phyloP scores from a whole-genome alignment of 2,329 filamentous ascomycete genomes.

The Trichoderma endophyticum region DNA sequence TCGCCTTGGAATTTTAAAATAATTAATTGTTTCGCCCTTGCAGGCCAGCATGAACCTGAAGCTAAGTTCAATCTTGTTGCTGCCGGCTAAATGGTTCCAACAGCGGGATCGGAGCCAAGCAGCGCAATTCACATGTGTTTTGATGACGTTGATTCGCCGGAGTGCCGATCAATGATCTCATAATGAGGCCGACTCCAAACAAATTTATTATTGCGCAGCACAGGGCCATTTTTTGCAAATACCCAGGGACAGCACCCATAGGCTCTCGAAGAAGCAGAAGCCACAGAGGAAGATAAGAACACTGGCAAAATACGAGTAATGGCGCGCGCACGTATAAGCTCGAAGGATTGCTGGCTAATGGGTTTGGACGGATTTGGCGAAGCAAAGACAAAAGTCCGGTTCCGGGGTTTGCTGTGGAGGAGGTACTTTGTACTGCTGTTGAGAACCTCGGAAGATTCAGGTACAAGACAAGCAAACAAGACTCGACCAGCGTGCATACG shows the following conservation, averaged over 20 bases:
- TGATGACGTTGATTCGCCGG: slow-evolving; percentile 11
- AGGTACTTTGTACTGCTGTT: not conserved
- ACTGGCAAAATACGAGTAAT: not conserved
- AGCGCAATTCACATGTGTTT: not conserved
- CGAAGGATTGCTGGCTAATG: not conserved
- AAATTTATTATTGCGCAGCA: not conserved
- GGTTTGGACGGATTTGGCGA: not conserved
- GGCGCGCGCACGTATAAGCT: not conserved
- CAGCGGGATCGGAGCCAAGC: not conserved
- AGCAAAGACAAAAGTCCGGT: not conserved
- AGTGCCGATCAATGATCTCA: slow-evolving; percentile 10
- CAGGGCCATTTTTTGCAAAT: not conserved
- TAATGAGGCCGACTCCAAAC: not conserved
- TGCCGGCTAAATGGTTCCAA: slow-evolving; percentile 2
- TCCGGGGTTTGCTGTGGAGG: not conserved
- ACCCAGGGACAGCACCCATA: not conserved
- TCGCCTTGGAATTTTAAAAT: not conserved
- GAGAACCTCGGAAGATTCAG: not conserved
- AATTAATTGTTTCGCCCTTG: not conserved
- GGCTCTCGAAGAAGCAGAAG: not conserved
- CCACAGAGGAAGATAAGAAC: not conserved
- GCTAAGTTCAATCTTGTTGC: not conserved
- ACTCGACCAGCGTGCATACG: not conserved
- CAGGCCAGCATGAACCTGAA: not conserved
- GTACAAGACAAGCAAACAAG: not conserved